Conservation (phyloP, 352 stramenopile species). For the Blastocystis sp. region DNA sequence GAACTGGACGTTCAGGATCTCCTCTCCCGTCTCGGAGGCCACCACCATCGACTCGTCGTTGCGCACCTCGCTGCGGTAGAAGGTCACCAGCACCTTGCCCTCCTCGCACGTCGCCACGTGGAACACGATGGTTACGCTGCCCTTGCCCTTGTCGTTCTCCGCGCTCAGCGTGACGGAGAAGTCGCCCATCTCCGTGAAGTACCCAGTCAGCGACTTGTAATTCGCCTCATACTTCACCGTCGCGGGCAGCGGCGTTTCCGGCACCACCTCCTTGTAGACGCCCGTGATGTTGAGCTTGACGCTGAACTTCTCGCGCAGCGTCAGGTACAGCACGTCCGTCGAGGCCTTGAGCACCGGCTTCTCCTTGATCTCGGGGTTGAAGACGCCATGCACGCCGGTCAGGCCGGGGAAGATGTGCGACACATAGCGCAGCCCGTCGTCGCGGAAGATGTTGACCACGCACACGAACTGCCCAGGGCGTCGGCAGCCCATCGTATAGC, state of each 20-base stretch:
- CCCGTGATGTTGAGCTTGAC: not conserved
- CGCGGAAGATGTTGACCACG: not conserved
- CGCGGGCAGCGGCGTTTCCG: too few relatives aligned
- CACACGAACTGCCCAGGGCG: not conserved
- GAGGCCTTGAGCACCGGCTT: not conserved
- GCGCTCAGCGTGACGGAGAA: conserved; percentile 3
- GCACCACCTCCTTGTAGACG: not conserved
- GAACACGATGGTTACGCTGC: not conserved
- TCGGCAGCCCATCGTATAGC: not conserved
- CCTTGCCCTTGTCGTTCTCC: not conserved
- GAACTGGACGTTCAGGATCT: not conserved
- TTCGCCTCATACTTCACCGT: not conserved
- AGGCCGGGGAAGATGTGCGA: not conserved
- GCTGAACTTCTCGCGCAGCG: not conserved
- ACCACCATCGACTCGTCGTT: not conserved
- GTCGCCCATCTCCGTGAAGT: not conserved
- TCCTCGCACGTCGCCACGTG: conserved; percentile 22
- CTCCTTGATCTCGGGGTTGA: not conserved
- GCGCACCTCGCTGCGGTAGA: not conserved
- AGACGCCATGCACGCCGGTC: not conserved
- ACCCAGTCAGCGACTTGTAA: not conserved
- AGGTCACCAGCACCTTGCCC: not conserved
- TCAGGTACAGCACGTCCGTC: not conserved
- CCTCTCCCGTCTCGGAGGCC: not conserved
- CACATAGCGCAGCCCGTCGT: not conserved